Evolutionary conservation across 2,329 filamentous ascomycete species (phyloP).

Genomic region (Trichoderma sp.): DNA sequence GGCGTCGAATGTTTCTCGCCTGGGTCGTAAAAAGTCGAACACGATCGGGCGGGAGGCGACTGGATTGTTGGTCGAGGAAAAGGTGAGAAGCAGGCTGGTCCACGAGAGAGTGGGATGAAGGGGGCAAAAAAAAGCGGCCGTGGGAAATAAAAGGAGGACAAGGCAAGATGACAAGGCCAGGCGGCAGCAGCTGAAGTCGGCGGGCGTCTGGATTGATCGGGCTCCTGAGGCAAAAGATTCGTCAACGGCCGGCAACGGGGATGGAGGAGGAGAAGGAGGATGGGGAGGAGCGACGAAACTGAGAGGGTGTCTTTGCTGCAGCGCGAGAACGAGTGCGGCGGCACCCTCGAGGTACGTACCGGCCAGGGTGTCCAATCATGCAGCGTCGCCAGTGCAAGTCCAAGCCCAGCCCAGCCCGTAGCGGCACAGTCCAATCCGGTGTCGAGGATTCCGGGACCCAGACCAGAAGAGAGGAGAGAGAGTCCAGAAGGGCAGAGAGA

Average conservation of each 20-base stretch:
- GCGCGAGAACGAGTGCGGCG: slow-evolving; percentile 24
- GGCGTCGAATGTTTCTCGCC: slow-evolving; percentile 30
- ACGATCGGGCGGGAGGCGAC: slow-evolving; percentile 27
- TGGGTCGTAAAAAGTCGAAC: slow-evolving; percentile 33
- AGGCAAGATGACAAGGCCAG: slow-evolving; percentile 15
- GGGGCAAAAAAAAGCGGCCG: slow-evolving; percentile 18
- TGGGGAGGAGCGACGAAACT: slow-evolving; percentile 37
- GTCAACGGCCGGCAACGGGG: slow-evolving; percentile 33
- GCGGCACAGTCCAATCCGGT: slow-evolving; percentile 15
- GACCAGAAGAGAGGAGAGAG: background rate
- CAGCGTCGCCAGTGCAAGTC: slow-evolving; percentile 7
- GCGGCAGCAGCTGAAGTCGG: background rate
- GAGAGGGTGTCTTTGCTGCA: slow-evolving; percentile 29
- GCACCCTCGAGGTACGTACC: slow-evolving; percentile 31
- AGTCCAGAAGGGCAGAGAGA: background rate
- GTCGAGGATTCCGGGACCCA: slow-evolving; percentile 14
- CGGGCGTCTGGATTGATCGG: slow-evolving; percentile 15
- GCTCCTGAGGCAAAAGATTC: slow-evolving; percentile 21
- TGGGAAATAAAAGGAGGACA: slow-evolving; percentile 20
- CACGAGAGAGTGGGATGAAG: slow-evolving; percentile 10
- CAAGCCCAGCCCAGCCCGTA: slow-evolving; percentile 16
- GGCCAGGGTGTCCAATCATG: slow-evolving; percentile 13
- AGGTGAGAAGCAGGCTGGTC: background rate
- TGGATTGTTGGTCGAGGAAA: slow-evolving; percentile 21
- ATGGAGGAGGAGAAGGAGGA: slow-evolving; percentile 35